phyloP scores from a whole-genome alignment of 2,329 filamentous ascomycete species.

The Pleurostoma richardsiae region DNA sequence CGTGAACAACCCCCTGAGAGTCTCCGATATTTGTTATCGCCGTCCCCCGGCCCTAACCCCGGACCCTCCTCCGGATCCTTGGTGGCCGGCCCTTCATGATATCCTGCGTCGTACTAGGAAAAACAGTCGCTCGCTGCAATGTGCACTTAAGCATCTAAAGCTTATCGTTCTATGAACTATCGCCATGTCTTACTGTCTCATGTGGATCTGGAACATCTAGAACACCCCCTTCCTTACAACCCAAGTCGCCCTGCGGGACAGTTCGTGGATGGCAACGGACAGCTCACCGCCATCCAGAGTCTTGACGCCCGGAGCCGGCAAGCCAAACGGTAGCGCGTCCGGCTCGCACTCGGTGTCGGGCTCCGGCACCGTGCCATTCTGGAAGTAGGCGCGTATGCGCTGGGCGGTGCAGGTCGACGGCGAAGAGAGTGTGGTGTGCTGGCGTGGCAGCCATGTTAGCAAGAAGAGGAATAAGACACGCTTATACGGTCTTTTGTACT shows the following conservation, averaged over 20 bases:
- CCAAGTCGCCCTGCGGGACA: constrained; percentile 6
- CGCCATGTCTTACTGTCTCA: no score
- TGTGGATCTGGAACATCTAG: not conserved
- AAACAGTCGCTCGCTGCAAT: no score
- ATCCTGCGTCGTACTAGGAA: no score
- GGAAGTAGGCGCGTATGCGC: constrained; percentile 38
- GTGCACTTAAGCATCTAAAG: no score
- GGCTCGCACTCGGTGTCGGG: constrained; percentile 38
- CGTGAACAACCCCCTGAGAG: no score
- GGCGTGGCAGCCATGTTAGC: not conserved
- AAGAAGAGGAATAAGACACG: not conserved
- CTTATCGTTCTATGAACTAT: no score
- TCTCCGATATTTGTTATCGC: no score
- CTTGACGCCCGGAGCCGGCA: constrained; percentile 1
- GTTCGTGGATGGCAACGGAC: constrained; percentile 4
- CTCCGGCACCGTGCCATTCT: constrained; percentile 37
- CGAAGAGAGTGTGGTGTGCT: constrained; percentile 45
- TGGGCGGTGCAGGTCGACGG: constrained; percentile 37
- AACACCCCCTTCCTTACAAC: not conserved
- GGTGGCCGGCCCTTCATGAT: no score
- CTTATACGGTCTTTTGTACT: constrained; percentile 12
- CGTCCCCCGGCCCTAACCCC: no score
- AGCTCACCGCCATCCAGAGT: constrained; percentile 3
- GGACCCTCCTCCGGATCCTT: no score
- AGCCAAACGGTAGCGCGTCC: constrained; percentile 36